Base-by-base conservation (phyloP, 1,139 yeast species). In the Debaryomyces udenii region DNA sequence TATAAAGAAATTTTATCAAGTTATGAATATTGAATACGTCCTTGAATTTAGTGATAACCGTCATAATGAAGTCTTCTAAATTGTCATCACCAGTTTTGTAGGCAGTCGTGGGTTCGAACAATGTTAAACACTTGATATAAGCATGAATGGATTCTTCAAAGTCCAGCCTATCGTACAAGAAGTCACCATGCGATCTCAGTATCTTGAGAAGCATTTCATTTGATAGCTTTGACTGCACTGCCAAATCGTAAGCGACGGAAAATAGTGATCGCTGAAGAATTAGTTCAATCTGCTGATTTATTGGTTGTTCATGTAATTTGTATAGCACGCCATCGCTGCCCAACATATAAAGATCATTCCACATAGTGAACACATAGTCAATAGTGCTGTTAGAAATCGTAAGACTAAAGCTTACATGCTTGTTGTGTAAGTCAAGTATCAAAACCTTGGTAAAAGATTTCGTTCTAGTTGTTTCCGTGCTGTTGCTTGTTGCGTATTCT, bases 241-340 rank as follows among this genome's bases (percentile, higher is more conserved):
- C 95, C 40, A 93, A 61, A 42, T 79, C 76, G 37, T 86, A 76
- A 0, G 98, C 97, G 40, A 86, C 73, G 14, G 81, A 76, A 50
- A 77, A 93, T 20, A 89, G 65, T 40, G 88, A 86, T 38, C 94
- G 70, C 47, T 83, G 86, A 15, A 83, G 69, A 3, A 90, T 74
- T 10, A 83, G 74, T 30, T 83, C 83, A n/a, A 93, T 68, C 52
- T 88, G 88, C 41, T 83, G 81, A 20, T 76, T 70, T 5, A 85
- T 59, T 0, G 83, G 68, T 53, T 84, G 85, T 57, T 88, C 96
- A 37, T 76, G 80, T 20, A 90, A 62, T 46, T 75, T 76, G 55
- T 85, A 83, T 5, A 93, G 64, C 4, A 86, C 64, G 0, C 97
- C 97, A 58, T 90, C 96, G 2, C 83, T 68, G 2, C 90, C 80